Conservation (phyloP, 2,329 filamentous ascomycete species). For the Hypocreales sp. region DNA sequence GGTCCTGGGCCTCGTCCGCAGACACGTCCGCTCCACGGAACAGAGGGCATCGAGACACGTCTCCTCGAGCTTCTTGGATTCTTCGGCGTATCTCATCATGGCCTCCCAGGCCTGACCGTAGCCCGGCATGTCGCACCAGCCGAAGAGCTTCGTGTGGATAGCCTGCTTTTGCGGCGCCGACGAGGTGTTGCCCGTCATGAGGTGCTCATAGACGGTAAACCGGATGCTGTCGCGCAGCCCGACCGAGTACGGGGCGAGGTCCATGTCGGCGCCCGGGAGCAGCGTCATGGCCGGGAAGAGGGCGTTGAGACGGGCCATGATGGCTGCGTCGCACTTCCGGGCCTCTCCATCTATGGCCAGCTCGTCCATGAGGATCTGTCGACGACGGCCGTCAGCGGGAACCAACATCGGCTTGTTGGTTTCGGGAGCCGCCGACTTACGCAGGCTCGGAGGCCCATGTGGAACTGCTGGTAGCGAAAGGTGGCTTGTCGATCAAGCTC, state of each 20-base stretch:
- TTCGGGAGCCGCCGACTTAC: too few species aligned
- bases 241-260: constrained; percentile 13
- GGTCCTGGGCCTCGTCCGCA: too few species aligned
- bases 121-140: constrained; percentile 15
- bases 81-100: constrained; percentile 15
- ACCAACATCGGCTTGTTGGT: too few species aligned
- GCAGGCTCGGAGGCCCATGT: constrained; percentile 16
- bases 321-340: constrained; percentile 6
- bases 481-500: constrained; percentile 14
- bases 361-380: constrained; percentile 13
- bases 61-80: constrained; percentile 17
- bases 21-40: constrained; percentile 5
- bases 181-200: constrained; percentile 12
- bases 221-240: constrained; percentile 19
- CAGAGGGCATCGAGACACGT: constrained; percentile 12
- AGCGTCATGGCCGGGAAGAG: constrained; percentile 15
- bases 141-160: constrained; percentile 15
- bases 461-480: constrained; percentile 13
- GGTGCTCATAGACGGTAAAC: constrained; percentile 17
- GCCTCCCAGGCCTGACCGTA: constrained; percentile 14
- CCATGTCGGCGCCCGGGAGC: constrained; percentile 9
- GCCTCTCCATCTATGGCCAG: constrained; percentile 4
- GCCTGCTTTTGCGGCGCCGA: constrained; percentile 7
- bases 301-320: constrained; percentile 20
- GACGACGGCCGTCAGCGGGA: too few species aligned